Evolutionary conservation across 1,284 basidiomycete genomes (phyloP).

Genomic region (Leccinum fuscescens): DNA sequence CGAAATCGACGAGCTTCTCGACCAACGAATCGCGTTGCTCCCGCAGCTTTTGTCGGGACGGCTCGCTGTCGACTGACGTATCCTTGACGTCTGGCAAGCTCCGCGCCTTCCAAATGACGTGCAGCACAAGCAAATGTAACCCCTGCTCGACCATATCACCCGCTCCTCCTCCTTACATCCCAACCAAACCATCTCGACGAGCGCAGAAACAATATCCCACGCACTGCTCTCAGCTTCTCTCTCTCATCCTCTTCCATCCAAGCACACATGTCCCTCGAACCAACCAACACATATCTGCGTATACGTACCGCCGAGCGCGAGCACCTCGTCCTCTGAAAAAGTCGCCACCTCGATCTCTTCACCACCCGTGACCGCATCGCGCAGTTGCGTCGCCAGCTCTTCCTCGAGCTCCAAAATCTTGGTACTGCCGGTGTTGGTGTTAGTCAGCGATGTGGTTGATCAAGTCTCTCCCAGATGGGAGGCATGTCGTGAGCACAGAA

Average conservation of each 20-base stretch:
- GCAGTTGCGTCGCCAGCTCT: constrained; percentile 73
- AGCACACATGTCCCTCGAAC: constrained; percentile 69
- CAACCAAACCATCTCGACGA: constrained; percentile 82
- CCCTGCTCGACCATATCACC: constrained; percentile 85
- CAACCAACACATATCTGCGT: constrained; percentile 73
- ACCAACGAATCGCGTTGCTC: constrained; percentile 67
- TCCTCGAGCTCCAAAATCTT: constrained; percentile 91
- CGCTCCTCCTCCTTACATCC: constrained; percentile 88
- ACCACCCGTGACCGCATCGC: constrained; percentile 74
- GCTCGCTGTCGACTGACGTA: constrained; percentile 54
- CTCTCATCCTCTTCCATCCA: constrained; percentile 90
- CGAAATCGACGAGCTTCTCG: constrained; percentile 77
- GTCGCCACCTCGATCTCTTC: constrained; percentile 82
- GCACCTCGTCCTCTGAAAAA: constrained; percentile 83
- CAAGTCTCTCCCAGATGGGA: too few relatives aligned
- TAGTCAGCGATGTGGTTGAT: too few relatives aligned
- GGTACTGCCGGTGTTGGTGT: constrained; percentile 31
- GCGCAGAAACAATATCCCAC: constrained; percentile 83
- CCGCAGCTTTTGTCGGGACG: constrained; percentile 50
- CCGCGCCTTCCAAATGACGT: constrained; percentile 84
- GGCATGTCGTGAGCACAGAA: too few relatives aligned
- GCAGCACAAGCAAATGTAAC: constrained; percentile 72
- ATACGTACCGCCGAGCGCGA: constrained; percentile 70
- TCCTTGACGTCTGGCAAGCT: constrained; percentile 48
- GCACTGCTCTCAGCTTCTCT: constrained; percentile 79